A percentile compares a stretch with the other conserved stretches of the same genome.
Conservation (phyloP, 2,329 filamentous ascomycete species). For the Coniochaeta sp. region DNA sequence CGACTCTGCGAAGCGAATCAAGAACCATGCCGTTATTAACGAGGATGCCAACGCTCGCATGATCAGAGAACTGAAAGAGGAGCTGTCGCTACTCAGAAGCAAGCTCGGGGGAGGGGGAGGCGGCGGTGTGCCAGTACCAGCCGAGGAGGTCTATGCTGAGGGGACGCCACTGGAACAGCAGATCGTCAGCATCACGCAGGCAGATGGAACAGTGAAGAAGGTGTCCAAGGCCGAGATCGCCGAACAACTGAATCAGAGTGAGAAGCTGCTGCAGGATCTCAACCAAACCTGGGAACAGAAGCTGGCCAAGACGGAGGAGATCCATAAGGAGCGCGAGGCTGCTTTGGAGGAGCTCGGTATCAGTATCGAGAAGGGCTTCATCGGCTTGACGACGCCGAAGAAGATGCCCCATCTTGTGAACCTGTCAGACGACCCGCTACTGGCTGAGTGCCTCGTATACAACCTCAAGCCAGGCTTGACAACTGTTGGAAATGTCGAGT, state of each 20-base stretch:
- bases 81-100: conserved; percentile 74
- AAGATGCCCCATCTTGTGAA: conserved; percentile 99
- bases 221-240: conserved; percentile 98
- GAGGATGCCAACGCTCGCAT: conserved; percentile 98
- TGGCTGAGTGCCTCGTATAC: conserved; percentile 95
- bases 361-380: conserved; percentile 97
- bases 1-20: conserved; percentile 96
- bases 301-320: conserved; percentile 86
- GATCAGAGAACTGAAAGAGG: conserved; percentile 97
- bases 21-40: conserved; percentile 99
- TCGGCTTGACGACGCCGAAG: conserved; percentile 91
- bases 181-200: conserved; percentile 84
- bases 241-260: conserved; percentile 90
- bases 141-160: conserved; percentile 82
- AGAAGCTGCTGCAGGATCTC: conserved; percentile 90
- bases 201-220: conserved; percentile 84
- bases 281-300: conserved; percentile 99
- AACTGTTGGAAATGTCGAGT: conserved; percentile 89
- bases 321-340: conserved; percentile 93
- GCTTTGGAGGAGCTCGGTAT: conserved; percentile 95
- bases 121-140: conserved; percentile 40
- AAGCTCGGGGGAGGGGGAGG: conserved; percentile 59
- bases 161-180: conserved; percentile 92
- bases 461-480: conserved; percentile 95
- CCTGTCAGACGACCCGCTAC: conserved; percentile 84